A percentile compares a stretch with the other conserved stretches of the same genome.
Conservation (phyloP, 768 basidiomycete genomes). For the Tricholoma flavovirens region DNA sequence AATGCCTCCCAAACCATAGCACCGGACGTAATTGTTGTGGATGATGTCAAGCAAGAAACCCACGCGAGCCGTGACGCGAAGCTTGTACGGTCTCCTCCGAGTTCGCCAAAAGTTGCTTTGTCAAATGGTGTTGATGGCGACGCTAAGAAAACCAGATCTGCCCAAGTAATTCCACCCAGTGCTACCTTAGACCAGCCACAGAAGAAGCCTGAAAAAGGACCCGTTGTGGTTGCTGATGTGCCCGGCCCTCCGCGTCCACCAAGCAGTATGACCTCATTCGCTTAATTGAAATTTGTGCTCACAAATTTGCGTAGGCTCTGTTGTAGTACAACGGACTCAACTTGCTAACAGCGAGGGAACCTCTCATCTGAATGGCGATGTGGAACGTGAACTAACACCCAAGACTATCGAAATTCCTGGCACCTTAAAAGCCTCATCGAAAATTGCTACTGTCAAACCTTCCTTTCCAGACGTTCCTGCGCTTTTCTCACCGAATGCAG, state of each 20-base stretch:
- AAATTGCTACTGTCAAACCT: neutral
- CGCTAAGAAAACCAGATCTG: neutral
- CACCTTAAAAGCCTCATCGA: neutral
- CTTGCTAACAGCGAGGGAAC: neutral
- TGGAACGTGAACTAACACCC: neutral
- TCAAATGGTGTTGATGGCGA: neutral
- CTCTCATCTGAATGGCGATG: neutral
- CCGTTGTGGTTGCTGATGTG: neutral
- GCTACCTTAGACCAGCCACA: neutral
- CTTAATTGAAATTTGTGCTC: neutral
- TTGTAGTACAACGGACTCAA: neutral
- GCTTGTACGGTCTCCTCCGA: neutral
- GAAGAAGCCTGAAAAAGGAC: neutral
- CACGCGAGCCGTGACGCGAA: neutral
- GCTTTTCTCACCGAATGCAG: too few species aligned
- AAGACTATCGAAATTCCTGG: neutral
- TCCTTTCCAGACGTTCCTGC: neutral
- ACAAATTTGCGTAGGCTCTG: neutral
- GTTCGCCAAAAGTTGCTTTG: neutral
- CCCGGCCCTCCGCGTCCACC: conserved; percentile 7
- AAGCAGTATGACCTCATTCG: neutral
- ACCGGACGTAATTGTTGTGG: neutral
- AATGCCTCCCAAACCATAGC: neutral
- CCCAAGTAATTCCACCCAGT: neutral
- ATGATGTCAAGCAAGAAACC: neutral